Percentiles rank a stretch among this genome's conserved stretches.
Conservation (phyloP, 257 asterid genomes). For the Petrea volubilis region DNA sequence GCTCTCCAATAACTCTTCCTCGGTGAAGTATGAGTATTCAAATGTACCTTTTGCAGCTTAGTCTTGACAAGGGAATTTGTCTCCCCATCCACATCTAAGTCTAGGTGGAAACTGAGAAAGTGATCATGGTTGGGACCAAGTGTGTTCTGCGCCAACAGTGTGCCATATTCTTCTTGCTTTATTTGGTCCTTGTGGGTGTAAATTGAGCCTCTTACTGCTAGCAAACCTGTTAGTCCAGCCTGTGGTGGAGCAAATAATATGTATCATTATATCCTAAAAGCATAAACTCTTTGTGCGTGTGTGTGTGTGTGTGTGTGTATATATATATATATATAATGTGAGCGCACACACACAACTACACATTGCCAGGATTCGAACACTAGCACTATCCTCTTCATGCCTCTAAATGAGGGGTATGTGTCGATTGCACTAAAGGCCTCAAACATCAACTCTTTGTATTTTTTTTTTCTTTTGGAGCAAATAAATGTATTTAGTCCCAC, state of each 20-base stretch:
- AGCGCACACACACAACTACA: too few relatives aligned
- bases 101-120: constrained; percentile 53
- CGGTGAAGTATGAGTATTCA: constrained; percentile 8
- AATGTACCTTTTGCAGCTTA: constrained; percentile 29
- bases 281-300: too few relatives aligned
- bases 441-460: too few relatives aligned
- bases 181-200: constrained; percentile 52
- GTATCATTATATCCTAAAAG: too few relatives aligned
- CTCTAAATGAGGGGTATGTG: too few relatives aligned
- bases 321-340: too few relatives aligned
- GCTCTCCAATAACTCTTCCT: constrained; percentile 57
- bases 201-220: constrained; percentile 50
- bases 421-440: too few relatives aligned
- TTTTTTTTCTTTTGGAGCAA: too few relatives aligned
- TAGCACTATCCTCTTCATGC: too few relatives aligned
- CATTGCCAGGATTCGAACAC: too few relatives aligned
- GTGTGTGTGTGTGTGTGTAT: too few relatives aligned
- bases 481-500: too few relatives aligned
- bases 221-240: constrained; percentile 61
- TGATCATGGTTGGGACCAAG: constrained; percentile 60
- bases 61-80: constrained; percentile 54
- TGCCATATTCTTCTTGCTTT: constrained; percentile 48
- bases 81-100: constrained; percentile 56
- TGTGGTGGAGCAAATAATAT: background rate
- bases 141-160: constrained; percentile 52